phyloP scores from a whole-genome alignment of 495 filamentous ascomycete genomes.

The Lindgomyces ingoldianus region DNA sequence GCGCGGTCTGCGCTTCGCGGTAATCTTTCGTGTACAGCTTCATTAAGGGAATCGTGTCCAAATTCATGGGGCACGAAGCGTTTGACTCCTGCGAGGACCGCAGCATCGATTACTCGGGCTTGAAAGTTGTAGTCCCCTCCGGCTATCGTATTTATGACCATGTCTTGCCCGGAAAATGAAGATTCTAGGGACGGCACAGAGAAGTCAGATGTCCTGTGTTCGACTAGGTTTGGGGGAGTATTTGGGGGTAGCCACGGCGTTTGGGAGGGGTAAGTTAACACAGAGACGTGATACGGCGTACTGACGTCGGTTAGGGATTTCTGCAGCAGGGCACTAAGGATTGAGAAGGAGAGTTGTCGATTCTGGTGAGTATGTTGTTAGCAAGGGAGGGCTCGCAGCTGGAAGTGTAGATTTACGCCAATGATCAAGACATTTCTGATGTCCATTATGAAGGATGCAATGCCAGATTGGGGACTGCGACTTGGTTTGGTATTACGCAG shows the following conservation, averaged over 20 bases:
- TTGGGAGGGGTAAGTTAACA: conserved; percentile 22
- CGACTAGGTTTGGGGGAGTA: neutral
- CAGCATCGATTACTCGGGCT: conserved; percentile 41
- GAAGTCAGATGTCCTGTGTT: conserved; percentile 53
- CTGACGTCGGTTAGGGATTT: neutral
- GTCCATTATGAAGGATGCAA: conserved; percentile 1
- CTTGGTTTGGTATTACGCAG: conserved; percentile 21
- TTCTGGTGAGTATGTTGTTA: conserved; percentile 11
- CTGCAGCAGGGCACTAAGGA: conserved; percentile 14
- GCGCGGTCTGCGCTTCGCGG: conserved; percentile 9
- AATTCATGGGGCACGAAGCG: conserved; percentile 48
- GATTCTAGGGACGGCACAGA: conserved; percentile 52
- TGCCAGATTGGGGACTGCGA: conserved; percentile 3
- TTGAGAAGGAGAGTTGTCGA: conserved; percentile 9
- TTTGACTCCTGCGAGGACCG: conserved; percentile 42
- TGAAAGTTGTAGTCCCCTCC: conserved; percentile 37
- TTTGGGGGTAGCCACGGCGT: conserved; percentile 19
- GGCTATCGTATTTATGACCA: conserved; percentile 46
- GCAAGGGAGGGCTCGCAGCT: neutral
- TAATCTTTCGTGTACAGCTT: conserved; percentile 7
- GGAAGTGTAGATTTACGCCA: conserved; percentile 2
- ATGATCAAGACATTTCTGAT: conserved; percentile 21
- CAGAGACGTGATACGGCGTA: neutral
- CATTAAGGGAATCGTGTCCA: conserved; percentile 44
- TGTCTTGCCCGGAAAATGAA: conserved; percentile 52